Conservation (phyloP, 768 basidiomycete species). For the Vararia minispora region DNA sequence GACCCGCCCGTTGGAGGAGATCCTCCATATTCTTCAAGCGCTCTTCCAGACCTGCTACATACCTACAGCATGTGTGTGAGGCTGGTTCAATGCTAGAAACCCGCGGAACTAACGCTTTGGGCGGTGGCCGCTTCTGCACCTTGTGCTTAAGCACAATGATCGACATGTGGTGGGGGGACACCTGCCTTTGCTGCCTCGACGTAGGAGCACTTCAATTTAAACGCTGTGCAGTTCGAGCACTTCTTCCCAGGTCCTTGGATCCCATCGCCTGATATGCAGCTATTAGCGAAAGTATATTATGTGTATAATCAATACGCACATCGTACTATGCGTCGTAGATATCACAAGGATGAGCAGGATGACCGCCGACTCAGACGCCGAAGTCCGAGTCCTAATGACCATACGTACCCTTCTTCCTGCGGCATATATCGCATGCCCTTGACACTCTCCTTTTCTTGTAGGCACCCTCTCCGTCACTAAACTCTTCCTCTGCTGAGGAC, state of each 20-base stretch:
- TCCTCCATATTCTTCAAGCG: constrained; percentile 34
- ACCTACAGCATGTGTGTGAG: constrained; percentile 13
- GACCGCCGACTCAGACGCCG: neutral
- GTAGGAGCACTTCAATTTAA: constrained; percentile 52
- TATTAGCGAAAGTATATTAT: neutral
- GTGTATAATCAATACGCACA: constrained; percentile 1
- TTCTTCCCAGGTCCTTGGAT: constrained; percentile 49
- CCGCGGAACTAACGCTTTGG: constrained; percentile 36
- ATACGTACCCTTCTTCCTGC: constrained; percentile 69
- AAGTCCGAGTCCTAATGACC: too few relatives aligned
- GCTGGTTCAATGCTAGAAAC: neutral
- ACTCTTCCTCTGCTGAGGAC: constrained; percentile 62
- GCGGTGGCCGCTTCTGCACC: constrained; percentile 46
- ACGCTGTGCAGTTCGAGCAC: constrained; percentile 55
- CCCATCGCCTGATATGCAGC: constrained; percentile 45
- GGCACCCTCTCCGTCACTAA: constrained; percentile 28
- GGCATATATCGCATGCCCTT: constrained; percentile 73
- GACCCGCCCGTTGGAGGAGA: constrained; percentile 23
- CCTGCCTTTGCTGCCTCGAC: constrained; percentile 57
- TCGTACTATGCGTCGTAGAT: too few relatives aligned
- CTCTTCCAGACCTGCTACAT: constrained; percentile 29
- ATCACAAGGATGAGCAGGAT: neutral
- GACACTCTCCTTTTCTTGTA: constrained; percentile 64
- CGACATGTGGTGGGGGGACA: neutral
- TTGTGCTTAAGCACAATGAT: too few relatives aligned